These are phyloP conservation scores for Ceratocystis eucalypticola DNA, from an alignment of 2,329 filamentous ascomycete genomes.

Conservation along the genomic window DNA sequence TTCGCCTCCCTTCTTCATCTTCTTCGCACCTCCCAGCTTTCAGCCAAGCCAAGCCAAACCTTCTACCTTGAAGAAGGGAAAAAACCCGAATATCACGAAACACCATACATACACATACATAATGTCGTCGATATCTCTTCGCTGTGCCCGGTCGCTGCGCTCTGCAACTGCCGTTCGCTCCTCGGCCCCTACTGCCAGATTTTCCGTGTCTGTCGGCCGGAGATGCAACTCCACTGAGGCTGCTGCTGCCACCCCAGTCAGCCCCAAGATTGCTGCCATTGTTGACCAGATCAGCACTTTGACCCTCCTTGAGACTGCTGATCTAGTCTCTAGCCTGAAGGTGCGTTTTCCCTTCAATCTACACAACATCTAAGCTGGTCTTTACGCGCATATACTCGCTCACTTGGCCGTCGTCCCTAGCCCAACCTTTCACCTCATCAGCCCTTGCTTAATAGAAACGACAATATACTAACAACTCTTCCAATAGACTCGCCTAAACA, in stretches of 20 bases:
- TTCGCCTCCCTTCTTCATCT: background rate
- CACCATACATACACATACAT: background rate
- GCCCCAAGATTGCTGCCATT: slow-evolving; percentile 86
- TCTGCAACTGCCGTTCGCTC: slow-evolving; percentile 33
- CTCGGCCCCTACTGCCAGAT: slow-evolving; percentile 35
- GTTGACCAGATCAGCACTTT: slow-evolving; percentile 98
- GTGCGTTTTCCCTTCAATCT: slow-evolving; percentile 34
- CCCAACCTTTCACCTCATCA: no score
- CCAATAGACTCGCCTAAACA: slow-evolving; percentile 52
- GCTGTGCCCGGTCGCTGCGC: slow-evolving; percentile 26
- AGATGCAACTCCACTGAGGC: slow-evolving; percentile 83
- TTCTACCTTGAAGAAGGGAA: background rate
- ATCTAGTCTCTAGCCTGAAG: slow-evolving; percentile 90
- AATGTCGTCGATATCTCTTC: slow-evolving; percentile 18
- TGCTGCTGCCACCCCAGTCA: slow-evolving; percentile 38
- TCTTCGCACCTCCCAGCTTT: background rate
- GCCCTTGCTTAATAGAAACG: background rate
- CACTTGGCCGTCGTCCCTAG: background rate
- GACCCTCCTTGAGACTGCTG: slow-evolving; percentile 92
- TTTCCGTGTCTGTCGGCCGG: slow-evolving; percentile 39
- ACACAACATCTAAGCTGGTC: background rate
- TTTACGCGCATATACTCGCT: background rate
- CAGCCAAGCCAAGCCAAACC: background rate
- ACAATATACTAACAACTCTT: background rate
- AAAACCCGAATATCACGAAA: background rate